A percentile compares a stretch with the other conserved stretches of the same genome.
These are phyloP conservation scores for Penicillium verhagenii DNA, from an alignment of 495 filamentous ascomycete species.

Conservation along the genomic window DNA sequence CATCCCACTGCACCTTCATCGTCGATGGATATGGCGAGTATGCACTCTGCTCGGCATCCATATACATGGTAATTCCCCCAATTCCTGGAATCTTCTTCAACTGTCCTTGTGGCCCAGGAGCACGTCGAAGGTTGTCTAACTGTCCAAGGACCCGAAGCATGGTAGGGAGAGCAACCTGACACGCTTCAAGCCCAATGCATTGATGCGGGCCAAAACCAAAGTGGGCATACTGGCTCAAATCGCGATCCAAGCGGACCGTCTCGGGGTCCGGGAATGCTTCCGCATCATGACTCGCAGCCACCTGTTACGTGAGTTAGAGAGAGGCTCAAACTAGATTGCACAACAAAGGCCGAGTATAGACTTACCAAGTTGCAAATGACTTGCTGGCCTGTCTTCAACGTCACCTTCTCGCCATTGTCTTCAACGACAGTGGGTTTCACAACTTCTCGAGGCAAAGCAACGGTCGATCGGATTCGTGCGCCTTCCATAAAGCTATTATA, in stretches of 20 bases:
- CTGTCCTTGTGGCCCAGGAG: slow-evolving; percentile 63
- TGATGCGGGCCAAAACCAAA: slow-evolving; percentile 60
- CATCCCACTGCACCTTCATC: slow-evolving; percentile 54
- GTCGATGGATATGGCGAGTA: slow-evolving; percentile 69
- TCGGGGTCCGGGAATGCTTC: slow-evolving; percentile 64
- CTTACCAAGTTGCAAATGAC: slow-evolving; percentile 52
- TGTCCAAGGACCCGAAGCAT: slow-evolving; percentile 58
- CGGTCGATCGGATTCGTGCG: slow-evolving; percentile 54
- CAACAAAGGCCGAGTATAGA: neutral
- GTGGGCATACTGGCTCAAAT: slow-evolving; percentile 62
- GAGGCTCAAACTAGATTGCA: too few species aligned
- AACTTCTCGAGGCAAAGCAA: slow-evolving; percentile 52
- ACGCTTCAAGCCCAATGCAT: slow-evolving; percentile 56
- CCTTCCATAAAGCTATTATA: slow-evolving; percentile 57
- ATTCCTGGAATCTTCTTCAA: slow-evolving; percentile 61
- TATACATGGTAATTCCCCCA: slow-evolving; percentile 61
- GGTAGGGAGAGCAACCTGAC: slow-evolving; percentile 58
- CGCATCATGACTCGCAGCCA: slow-evolving; percentile 54
- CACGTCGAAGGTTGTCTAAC: slow-evolving; percentile 57
- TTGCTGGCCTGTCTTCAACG: slow-evolving; percentile 45
- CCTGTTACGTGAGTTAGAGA: slow-evolving; percentile 21
- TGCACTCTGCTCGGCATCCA: slow-evolving; percentile 69
- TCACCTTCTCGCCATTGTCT: slow-evolving; percentile 41
- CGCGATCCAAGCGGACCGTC: slow-evolving; percentile 60
- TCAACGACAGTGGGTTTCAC: slow-evolving; percentile 38